A percentile compares a stretch with the other conserved stretches of the same genome.
Conservation (phyloP, 768 basidiomycete species). For the Naganishia friedmannii region DNA sequence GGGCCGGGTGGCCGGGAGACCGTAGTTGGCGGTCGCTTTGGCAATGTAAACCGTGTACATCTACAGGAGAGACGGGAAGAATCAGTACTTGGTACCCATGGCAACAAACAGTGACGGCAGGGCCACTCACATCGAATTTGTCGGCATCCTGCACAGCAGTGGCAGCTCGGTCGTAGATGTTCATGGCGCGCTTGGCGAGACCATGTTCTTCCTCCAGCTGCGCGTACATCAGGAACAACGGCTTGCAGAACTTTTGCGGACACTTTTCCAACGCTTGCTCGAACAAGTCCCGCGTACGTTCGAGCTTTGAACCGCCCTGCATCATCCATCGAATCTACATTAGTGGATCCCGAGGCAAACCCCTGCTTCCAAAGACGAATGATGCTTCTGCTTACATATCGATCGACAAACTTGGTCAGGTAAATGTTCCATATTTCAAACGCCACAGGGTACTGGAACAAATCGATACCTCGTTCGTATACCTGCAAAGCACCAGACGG, state of each 20-base stretch:
- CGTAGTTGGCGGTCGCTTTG: constrained; percentile 92
- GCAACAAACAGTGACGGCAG: background rate
- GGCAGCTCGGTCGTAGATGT: constrained; percentile 89
- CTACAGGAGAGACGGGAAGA: constrained; percentile 54
- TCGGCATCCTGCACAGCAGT: constrained; percentile 80
- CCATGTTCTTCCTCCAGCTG: constrained; percentile 92
- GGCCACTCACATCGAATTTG: constrained; percentile 76
- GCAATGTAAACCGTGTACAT: constrained; percentile 98
- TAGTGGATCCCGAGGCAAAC: background rate
- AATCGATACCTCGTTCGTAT: constrained; percentile 92
- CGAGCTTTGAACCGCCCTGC: constrained; percentile 87
- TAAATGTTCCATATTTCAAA: constrained; percentile 99
- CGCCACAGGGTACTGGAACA: constrained; percentile 96
- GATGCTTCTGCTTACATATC: constrained; percentile 66
- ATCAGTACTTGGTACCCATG: too few relatives aligned
- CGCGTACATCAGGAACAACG: constrained; percentile 93
- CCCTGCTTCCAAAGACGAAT: background rate
- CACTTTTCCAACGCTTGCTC: constrained; percentile 97
- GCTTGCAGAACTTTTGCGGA: constrained; percentile 88
- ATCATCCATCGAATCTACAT: background rate
- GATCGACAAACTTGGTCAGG: constrained; percentile 90
- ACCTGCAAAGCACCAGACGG: constrained; percentile 56
- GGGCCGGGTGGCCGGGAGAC: constrained; percentile 88
- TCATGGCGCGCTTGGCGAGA: constrained; percentile 91
- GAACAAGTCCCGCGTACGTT: constrained; percentile 93